Evolutionary conservation across 177 flowering plant genomes (phyloP).

Genomic region (Vitis hybrid): DNA sequence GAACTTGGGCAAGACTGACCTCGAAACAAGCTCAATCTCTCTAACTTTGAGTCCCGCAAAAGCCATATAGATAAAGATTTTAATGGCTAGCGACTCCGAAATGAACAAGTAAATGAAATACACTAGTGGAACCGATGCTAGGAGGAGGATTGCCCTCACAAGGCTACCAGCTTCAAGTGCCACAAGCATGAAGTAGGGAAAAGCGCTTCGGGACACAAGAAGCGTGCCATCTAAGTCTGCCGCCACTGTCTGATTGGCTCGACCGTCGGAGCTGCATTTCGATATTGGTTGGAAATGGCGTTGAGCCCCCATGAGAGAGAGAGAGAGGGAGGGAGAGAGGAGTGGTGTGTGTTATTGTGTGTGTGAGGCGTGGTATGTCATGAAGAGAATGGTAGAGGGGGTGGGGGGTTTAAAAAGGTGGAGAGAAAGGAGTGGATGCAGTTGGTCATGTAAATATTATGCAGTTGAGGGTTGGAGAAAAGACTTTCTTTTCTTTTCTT

Average conservation of each 20-base stretch:
- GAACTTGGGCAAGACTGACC: slow-evolving; percentile 74
- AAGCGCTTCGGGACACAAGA: slow-evolving; percentile 63
- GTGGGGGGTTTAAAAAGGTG: slow-evolving; percentile 18
- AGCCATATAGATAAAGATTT: slow-evolving; percentile 54
- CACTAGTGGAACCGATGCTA: slow-evolving; percentile 52
- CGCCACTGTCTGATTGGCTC: slow-evolving; percentile 67
- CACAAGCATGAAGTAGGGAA: slow-evolving; percentile 81
- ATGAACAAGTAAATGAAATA: slow-evolving; percentile 53
- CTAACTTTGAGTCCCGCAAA: slow-evolving; percentile 56
- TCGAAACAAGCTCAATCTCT: slow-evolving; percentile 61
- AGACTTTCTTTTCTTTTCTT: not conserved
- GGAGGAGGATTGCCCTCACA: slow-evolving; percentile 52
- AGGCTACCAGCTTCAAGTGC: slow-evolving; percentile 87
- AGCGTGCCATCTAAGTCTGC: slow-evolving; percentile 86
- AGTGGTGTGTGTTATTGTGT: not conserved
- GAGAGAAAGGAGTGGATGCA: slow-evolving; percentile 4
- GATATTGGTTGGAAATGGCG: slow-evolving; percentile 50
- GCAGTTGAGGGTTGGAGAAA: slow-evolving; percentile 1
- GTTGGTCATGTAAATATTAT: slow-evolving; percentile 5
- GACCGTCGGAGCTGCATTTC: slow-evolving; percentile 39
- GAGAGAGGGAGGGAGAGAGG: slow-evolving; percentile 2
- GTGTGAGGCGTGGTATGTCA: not conserved
- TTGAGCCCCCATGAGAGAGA: slow-evolving; percentile 12
- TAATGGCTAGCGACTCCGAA: slow-evolving; percentile 53
- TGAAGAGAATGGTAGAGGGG: not conserved